Conservation (phyloP, 1,284 basidiomycete genomes). For the Cystodermella granulosa region DNA sequence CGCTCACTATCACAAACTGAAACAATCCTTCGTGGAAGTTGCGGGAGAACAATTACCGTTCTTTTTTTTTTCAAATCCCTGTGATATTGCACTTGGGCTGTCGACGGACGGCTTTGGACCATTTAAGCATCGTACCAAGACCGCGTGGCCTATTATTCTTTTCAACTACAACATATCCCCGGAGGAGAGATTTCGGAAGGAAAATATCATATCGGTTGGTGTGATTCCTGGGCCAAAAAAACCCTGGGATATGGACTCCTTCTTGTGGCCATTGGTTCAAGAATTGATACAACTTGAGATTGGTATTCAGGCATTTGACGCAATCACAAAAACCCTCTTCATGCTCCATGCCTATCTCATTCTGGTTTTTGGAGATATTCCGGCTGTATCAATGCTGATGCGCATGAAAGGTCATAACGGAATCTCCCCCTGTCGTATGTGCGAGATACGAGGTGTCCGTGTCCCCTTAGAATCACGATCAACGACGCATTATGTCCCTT, state of each 20-base stretch:
- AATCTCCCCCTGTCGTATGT: conserved; percentile 38
- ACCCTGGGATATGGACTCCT: conserved; percentile 17
- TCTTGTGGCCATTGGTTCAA: conserved; percentile 12
- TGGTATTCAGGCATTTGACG: conserved; percentile 17
- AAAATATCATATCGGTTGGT: conserved; percentile 14
- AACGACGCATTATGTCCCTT: conserved; percentile 33
- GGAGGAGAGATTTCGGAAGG: conserved; percentile 13
- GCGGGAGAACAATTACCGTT: background rate
- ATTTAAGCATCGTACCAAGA: conserved; percentile 1
- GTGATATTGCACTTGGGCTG: background rate
- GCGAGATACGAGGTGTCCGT: conserved; percentile 14
- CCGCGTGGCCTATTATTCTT: conserved; percentile 2
- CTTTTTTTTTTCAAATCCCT: background rate
- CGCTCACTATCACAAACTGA: conserved; percentile 13
- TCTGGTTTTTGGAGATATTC: conserved; percentile 42
- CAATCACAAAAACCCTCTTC: conserved; percentile 2
- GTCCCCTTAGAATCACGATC: background rate
- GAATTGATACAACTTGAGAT: conserved; percentile 13
- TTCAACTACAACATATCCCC: conserved; percentile 8
- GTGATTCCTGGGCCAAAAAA: conserved; percentile 23
- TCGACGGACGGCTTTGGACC: background rate
- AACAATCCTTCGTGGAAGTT: background rate
- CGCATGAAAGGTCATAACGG: conserved; percentile 45
- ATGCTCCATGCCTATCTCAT: conserved; percentile 37
- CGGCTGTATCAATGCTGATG: conserved; percentile 40